These are phyloP conservation scores for Penicillium frequentans DNA, from an alignment of 2,329 filamentous ascomycete species.

Conservation along the genomic window DNA sequence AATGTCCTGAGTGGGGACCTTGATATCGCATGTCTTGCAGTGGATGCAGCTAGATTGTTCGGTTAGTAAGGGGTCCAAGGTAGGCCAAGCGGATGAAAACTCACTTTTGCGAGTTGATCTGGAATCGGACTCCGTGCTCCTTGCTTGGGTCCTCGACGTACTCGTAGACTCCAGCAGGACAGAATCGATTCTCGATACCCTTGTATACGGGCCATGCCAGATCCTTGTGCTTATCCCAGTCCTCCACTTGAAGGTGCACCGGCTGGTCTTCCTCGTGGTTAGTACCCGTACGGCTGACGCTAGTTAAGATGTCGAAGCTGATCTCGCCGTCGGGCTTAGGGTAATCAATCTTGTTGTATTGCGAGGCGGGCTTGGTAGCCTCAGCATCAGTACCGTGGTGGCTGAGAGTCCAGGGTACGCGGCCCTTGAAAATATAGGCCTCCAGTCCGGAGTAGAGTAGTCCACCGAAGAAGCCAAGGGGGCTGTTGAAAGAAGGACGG, in stretches of 20 bases:
- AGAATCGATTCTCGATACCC: slow-evolving; percentile 94
- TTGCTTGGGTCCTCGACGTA: slow-evolving; percentile 92
- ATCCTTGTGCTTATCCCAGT: slow-evolving; percentile 88
- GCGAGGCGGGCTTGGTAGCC: slow-evolving; percentile 75
- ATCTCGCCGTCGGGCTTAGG: slow-evolving; percentile 95
- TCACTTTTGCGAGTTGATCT: slow-evolving; percentile 97
- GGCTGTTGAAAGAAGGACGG: slow-evolving; percentile 87
- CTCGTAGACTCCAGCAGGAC: slow-evolving; percentile 95
- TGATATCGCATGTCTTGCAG: slow-evolving; percentile 99
- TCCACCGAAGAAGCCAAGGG: slow-evolving; percentile 85
- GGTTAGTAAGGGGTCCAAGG: slow-evolving; percentile 14
- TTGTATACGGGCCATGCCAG: slow-evolving; percentile 84
- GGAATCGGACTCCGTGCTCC: slow-evolving; percentile 85
- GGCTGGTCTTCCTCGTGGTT: slow-evolving; percentile 99
- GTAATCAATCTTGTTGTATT: slow-evolving; percentile 88
- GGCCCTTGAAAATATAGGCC: slow-evolving; percentile 81
- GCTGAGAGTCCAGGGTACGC: slow-evolving; percentile 86
- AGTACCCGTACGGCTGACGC: slow-evolving; percentile 90
- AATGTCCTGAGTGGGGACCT: slow-evolving; percentile 94
- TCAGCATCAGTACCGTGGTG: slow-evolving; percentile 77
- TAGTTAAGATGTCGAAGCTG: slow-evolving; percentile 93
- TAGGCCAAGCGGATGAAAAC: slow-evolving; percentile 31
- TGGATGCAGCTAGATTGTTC: slow-evolving; percentile 76
- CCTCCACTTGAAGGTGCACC: slow-evolving; percentile 89
- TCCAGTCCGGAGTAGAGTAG: slow-evolving; percentile 91